A percentile compares a stretch with the other conserved stretches of the same genome.
These are phyloP conservation scores for Ogataea sp. DNA, from an alignment of 805 yeast species.

Conservation along the genomic window DNA sequence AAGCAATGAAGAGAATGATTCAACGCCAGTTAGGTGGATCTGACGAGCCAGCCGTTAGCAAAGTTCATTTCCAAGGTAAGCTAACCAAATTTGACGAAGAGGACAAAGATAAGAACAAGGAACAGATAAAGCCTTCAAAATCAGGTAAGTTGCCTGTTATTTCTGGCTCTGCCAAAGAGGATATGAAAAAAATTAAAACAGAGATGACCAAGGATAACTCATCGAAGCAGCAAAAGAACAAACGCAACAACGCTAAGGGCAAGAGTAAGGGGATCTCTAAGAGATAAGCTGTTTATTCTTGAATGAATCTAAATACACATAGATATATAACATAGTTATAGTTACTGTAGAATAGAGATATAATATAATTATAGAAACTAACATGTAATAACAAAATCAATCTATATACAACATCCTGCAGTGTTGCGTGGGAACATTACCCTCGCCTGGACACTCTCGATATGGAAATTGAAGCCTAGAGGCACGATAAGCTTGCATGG, in stretches of 20 bases:
- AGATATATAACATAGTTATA: no score
- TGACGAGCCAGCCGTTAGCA: slow-evolving; percentile 42
- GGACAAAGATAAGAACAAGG: background rate
- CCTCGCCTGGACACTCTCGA: background rate
- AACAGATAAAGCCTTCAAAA: no score
- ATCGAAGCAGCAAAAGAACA: background rate
- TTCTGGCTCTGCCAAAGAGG: no score
- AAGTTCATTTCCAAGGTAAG: slow-evolving; percentile 41
- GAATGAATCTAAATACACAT: no score
- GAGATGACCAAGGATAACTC: background rate
- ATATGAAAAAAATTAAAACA: background rate
- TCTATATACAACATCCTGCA: no score
- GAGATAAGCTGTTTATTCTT: background rate
- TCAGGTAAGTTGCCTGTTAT: no score
- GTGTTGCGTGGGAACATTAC: background rate
- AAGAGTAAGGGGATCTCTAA: background rate
- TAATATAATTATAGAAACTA: no score
- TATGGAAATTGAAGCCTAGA: slow-evolving; percentile 11
- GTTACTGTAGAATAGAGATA: no score
- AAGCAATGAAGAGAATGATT: slow-evolving; percentile 37
- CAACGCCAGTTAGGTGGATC: slow-evolving; percentile 9
- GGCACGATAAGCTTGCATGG: slow-evolving; percentile 6
- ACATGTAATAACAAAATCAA: no score
- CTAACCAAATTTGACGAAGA: slow-evolving; percentile 37
- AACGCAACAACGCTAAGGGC: background rate